Conservation (phyloP, 2,329 filamentous ascomycete species). For the Magnaporthiopsis incrustans region DNA sequence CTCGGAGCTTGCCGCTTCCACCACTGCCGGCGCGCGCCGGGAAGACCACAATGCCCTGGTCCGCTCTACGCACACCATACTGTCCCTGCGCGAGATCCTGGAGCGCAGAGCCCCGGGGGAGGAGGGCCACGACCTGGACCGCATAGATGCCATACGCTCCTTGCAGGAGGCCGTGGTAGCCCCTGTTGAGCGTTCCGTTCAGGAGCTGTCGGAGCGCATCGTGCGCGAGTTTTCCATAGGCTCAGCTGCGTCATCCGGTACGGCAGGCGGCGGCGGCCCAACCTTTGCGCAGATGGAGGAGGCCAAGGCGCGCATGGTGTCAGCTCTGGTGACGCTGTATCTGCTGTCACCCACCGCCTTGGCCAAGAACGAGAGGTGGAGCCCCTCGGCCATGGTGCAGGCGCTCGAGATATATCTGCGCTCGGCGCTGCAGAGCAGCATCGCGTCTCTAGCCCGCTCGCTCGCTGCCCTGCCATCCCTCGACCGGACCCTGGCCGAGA, state of each 20-base stretch:
- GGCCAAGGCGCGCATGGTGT: slow-evolving; percentile 62
- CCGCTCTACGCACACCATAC: slow-evolving; percentile 70
- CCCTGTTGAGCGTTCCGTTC: slow-evolving; percentile 67
- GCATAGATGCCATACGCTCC: slow-evolving; percentile 62
- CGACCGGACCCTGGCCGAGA: slow-evolving; percentile 73
- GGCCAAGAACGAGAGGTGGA: slow-evolving; percentile 45
- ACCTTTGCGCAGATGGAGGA: slow-evolving; percentile 64
- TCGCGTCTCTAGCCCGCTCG: slow-evolving; percentile 65
- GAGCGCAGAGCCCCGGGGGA: slow-evolving; percentile 58
- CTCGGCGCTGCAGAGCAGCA: slow-evolving; percentile 68
- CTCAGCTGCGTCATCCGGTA: slow-evolving; percentile 29
- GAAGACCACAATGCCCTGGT: slow-evolving; percentile 74
- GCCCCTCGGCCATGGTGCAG: slow-evolving; percentile 65
- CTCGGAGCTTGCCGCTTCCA: slow-evolving; percentile 48
- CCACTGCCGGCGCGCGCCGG: slow-evolving; percentile 33
- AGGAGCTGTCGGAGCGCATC: slow-evolving; percentile 66
- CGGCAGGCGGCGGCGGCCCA: slow-evolving; percentile 17
- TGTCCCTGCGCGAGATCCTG: slow-evolving; percentile 68
- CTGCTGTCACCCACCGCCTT: slow-evolving; percentile 63
- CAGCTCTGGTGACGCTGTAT: slow-evolving; percentile 70
- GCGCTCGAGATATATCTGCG: slow-evolving; percentile 77
- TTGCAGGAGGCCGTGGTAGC: slow-evolving; percentile 59
- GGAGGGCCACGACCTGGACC: slow-evolving; percentile 69
- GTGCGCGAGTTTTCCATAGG: slow-evolving; percentile 78
- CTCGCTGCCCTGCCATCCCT: slow-evolving; percentile 74